Conservation (phyloP, 306 rosid species). For the Cicer cuneatum region DNA sequence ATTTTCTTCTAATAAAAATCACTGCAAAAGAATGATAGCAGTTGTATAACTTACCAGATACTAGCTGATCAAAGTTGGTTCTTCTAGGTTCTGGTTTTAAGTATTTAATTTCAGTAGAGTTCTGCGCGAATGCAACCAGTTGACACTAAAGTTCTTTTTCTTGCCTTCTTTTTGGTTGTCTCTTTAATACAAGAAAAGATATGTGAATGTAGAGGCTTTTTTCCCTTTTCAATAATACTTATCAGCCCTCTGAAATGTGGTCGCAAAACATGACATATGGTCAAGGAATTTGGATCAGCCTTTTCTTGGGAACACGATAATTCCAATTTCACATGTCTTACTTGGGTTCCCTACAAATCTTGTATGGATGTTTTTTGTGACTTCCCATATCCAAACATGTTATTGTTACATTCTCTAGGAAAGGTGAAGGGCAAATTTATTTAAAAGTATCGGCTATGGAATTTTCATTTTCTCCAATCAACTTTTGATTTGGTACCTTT, state of each 20-base stretch:
- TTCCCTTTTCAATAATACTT: neutral
- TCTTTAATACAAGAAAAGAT: neutral
- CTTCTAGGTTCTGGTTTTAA: slow-evolving; percentile 21
- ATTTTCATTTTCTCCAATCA: slow-evolving; percentile 2
- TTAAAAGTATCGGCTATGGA: slow-evolving; percentile 15
- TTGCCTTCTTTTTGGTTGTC: neutral
- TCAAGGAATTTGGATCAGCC: slow-evolving; percentile 18
- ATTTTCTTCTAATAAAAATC: slow-evolving; percentile 7
- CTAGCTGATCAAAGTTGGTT: slow-evolving; percentile 34
- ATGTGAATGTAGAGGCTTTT: neutral
- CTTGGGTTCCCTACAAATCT: neutral
- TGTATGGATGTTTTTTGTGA: slow-evolving; percentile 4
- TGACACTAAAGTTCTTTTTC: neutral
- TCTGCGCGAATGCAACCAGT: neutral
- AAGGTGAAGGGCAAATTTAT: neutral
- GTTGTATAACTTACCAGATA: slow-evolving; percentile 11
- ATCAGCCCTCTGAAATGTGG: neutral
- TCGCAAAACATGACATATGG: neutral
- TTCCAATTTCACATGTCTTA: neutral
- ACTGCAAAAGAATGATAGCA: neutral
- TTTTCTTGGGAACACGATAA: neutral
- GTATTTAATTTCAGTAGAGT: slow-evolving; percentile 12
- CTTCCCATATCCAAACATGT: slow-evolving; percentile 9
- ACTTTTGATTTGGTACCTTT: neutral
- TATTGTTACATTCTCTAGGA: slow-evolving; percentile 15